A percentile compares a stretch with the other conserved stretches of the same genome.
Conservation (phyloP, 495 filamentous ascomycete species). For the Aspergillus ostianus region DNA sequence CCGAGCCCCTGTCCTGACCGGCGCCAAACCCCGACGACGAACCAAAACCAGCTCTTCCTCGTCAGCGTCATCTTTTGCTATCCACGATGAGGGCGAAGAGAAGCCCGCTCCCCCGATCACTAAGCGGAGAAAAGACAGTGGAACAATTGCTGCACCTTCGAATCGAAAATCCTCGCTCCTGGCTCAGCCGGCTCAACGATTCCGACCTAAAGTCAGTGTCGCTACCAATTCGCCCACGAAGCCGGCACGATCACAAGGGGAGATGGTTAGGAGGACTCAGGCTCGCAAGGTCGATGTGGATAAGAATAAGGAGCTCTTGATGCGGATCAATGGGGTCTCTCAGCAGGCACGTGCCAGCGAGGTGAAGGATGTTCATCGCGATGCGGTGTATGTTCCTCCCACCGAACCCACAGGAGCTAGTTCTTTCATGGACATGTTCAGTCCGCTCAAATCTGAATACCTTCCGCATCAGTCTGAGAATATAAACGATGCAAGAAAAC, state of each 20-base stretch:
- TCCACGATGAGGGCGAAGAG: slow-evolving; percentile 32
- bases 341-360: slow-evolving; percentile 13
- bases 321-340: slow-evolving; percentile 14
- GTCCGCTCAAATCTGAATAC: slow-evolving; percentile 30
- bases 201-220: slow-evolving; percentile 36
- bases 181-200: slow-evolving; percentile 43
- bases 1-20: slow-evolving; percentile 25
- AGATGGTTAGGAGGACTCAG: slow-evolving; percentile 8
- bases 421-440: slow-evolving; percentile 43
- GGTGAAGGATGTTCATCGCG: slow-evolving; percentile 34
- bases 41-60: slow-evolving; percentile 22
- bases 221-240: slow-evolving; percentile 20
- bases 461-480: slow-evolving; percentile 9
- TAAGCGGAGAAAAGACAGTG: slow-evolving; percentile 20
- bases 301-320: slow-evolving; percentile 17
- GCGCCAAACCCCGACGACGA: slow-evolving; percentile 32
- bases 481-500: slow-evolving; percentile 27
- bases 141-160: slow-evolving; percentile 3
- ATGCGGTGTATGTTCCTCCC: slow-evolving; percentile 42
- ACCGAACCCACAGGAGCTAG: slow-evolving; percentile 42
- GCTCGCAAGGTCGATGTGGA: slow-evolving; percentile 4
- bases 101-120: slow-evolving; percentile 13
- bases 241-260: slow-evolving; percentile 9
- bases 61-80: slow-evolving; percentile 28
- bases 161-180: slow-evolving; percentile 37